A percentile compares a stretch with the other conserved stretches of the same genome.
phyloP scores from a whole-genome alignment of 345 rosid genomes.

The Ceriops tagal region DNA sequence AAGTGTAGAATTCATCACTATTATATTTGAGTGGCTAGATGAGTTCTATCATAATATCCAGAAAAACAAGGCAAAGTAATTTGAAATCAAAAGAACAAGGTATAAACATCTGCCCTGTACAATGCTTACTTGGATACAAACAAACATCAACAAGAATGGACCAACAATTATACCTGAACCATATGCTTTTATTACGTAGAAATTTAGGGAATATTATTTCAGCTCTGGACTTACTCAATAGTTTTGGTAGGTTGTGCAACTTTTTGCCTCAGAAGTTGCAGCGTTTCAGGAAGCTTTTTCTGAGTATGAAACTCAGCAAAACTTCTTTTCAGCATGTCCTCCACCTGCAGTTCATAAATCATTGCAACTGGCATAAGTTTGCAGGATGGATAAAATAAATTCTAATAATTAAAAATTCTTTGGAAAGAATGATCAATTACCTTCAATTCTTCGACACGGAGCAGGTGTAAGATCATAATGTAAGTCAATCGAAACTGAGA shows the following conservation, averaged over 20 bases:
- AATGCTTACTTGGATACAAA: not conserved
- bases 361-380: slow-evolving; percentile 4
- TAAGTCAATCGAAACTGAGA: slow-evolving; percentile 96
- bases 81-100: not conserved
- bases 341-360: slow-evolving; percentile 56
- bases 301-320: slow-evolving; percentile 97
- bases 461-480: slow-evolving; percentile 94
- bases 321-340: slow-evolving; percentile 98
- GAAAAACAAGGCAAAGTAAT: not conserved
- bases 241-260: slow-evolving; percentile 67
- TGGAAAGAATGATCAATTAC: slow-evolving; percentile 30
- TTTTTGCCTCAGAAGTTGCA: slow-evolving; percentile 69
- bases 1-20: not conserved
- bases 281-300: slow-evolving; percentile 83
- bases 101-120: not conserved
- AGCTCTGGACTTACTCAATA: slow-evolving; percentile 57
- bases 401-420: too few relatives aligned
- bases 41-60: not conserved
- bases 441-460: slow-evolving; percentile 98
- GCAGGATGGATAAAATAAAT: not conserved
- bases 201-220: not conserved
- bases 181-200: not conserved
- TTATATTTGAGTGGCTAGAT: not conserved
- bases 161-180: not conserved
- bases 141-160: not conserved